Conservation (phyloP, 768 basidiomycete genomes). For the Agaricus bisporus region DNA sequence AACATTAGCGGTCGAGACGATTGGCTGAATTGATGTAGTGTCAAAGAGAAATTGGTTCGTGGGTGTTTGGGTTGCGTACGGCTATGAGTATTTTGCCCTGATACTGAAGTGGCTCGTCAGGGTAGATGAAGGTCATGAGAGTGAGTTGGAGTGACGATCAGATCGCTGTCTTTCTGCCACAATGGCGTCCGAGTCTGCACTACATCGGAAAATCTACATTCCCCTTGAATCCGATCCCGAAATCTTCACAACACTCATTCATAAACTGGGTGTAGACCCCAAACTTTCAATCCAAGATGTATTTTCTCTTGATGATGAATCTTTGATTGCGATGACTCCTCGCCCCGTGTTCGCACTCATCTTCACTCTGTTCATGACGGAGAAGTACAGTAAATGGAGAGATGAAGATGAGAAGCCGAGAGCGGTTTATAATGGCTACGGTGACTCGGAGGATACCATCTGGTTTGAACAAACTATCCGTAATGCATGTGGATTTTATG, state of each 20-base stretch:
- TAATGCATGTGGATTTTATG: constrained; percentile 33
- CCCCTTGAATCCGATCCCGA: constrained; percentile 32
- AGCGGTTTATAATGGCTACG: constrained; percentile 22
- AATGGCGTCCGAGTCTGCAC: constrained; percentile 2
- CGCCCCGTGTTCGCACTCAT: constrained; percentile 26
- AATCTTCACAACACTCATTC: constrained; percentile 29
- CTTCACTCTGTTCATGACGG: constrained; percentile 21
- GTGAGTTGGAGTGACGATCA: not conserved
- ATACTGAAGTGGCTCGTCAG: constrained; percentile 20
- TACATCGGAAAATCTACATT: constrained; percentile 21
- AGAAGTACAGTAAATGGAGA: constrained; percentile 16
- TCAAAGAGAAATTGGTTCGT: constrained; percentile 6
- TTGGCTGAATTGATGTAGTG: constrained; percentile 35
- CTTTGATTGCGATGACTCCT: constrained; percentile 26
- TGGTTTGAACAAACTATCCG: constrained; percentile 33
- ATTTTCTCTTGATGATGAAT: constrained; percentile 25
- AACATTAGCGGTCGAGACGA: constrained; percentile 79
- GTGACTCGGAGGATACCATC: constrained; percentile 24
- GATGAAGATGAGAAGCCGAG: constrained; percentile 18
- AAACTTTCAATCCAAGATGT: constrained; percentile 28
- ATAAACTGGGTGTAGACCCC: constrained; percentile 21
- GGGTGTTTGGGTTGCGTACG: constrained; percentile 24
- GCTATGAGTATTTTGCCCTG: constrained; percentile 38
- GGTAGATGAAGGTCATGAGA: constrained; percentile 31
- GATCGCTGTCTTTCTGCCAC: not conserved